Conservation (phyloP, 352 stramenopile species). For the Phytophthora fragariae region DNA sequence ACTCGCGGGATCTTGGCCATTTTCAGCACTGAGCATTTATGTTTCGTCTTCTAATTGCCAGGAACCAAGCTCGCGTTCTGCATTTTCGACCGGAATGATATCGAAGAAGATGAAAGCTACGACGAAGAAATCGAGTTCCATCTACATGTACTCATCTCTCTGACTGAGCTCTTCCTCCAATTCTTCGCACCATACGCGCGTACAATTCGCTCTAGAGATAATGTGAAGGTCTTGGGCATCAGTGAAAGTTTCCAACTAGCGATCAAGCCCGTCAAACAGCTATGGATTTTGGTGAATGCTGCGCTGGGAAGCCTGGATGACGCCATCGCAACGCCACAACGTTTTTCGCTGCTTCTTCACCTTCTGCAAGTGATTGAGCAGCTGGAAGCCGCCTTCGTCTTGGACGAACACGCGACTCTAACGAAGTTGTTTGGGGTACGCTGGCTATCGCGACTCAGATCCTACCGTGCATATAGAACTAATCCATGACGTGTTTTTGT, state of each 20-base stretch:
- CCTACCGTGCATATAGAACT: neutral
- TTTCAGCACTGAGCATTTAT: neutral
- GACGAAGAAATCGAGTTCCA: constrained; percentile 82
- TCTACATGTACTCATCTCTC: constrained; percentile 60
- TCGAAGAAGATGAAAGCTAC: constrained; percentile 77
- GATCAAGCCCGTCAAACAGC: constrained; percentile 47
- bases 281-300: constrained; percentile 60
- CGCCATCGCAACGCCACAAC: constrained; percentile 58
- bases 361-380: constrained; percentile 71
- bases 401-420: constrained; percentile 44
- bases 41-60: constrained; percentile 11
- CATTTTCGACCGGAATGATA: constrained; percentile 73
- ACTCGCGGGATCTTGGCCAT: neutral
- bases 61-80: constrained; percentile 70
- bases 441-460: neutral
- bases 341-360: constrained; percentile 74
- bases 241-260: constrained; percentile 47
- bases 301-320: constrained; percentile 57
- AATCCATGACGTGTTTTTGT: neutral
- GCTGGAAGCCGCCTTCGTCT: constrained; percentile 49
- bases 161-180: constrained; percentile 69
- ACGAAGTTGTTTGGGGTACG: constrained; percentile 52
- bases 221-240: constrained; percentile 15
- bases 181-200: constrained; percentile 59
- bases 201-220: constrained; percentile 30